These are phyloP conservation scores for Suillus placidus DNA, from an alignment of 768 basidiomycete genomes.

Conservation along the genomic window DNA sequence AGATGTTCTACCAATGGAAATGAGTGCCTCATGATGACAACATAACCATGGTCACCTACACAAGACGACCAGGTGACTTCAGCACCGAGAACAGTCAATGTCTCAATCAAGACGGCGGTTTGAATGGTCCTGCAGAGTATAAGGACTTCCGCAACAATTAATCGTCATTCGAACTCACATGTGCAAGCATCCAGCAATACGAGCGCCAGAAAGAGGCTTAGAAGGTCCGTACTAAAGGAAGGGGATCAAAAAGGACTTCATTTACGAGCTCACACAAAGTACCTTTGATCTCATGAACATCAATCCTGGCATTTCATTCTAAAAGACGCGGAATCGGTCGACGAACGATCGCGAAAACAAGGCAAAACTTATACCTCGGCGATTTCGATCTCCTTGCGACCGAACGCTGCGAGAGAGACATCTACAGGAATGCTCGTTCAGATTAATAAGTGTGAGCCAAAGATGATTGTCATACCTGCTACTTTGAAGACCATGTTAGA, in stretches of 20 bases:
- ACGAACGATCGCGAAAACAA: constrained; percentile 15
- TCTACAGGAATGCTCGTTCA: constrained; percentile 46
- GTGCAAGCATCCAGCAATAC: constrained; percentile 97
- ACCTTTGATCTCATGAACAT: constrained; percentile 93
- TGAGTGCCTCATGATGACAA: constrained; percentile 2
- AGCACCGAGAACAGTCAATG: constrained; percentile 91
- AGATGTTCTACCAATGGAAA: constrained; percentile 76
- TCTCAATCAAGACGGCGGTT: constrained; percentile 98
- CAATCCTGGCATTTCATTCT: constrained; percentile 96
- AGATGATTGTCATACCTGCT: constrained; percentile 55
- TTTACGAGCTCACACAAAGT: constrained; percentile 6
- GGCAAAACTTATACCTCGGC: constrained; percentile 73
- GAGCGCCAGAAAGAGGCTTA: constrained; percentile 91
- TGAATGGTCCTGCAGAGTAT: constrained; percentile 83
- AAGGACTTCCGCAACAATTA: constrained; percentile 3
- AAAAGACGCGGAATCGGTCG: constrained; percentile 17
- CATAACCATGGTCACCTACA: constrained; percentile 48
- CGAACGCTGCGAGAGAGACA: constrained; percentile 97
- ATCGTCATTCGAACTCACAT: constrained; percentile 58
- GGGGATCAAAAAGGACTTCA: constrained; percentile 7
- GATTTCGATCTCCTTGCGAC: constrained; percentile 99
- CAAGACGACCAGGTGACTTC: constrained; percentile 99
- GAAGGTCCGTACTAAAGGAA: constrained; percentile 66
- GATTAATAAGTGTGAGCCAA: constrained; percentile 2
- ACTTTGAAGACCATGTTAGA: constrained; percentile 84